Percentiles rank a stretch among this genome's conserved stretches.
Evolutionary conservation across 2,329 filamentous ascomycete species (phyloP).

Genomic region (Stachybotrys echinatus): DNA sequence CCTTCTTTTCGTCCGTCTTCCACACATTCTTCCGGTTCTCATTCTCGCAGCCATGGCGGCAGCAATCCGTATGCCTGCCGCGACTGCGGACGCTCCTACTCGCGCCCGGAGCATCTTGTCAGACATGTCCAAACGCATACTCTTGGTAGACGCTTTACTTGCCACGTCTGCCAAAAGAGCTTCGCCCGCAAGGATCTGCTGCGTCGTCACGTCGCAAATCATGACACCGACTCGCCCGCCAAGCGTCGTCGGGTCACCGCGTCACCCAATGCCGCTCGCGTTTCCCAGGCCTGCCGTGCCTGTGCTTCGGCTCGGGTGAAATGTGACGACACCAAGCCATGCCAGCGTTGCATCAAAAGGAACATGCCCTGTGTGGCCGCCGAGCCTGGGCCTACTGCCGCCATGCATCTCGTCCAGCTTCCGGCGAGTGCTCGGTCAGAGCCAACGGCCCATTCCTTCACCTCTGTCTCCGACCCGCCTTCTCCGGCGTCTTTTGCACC

Average conservation of each 20-base stretch:
- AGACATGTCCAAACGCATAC: conserved; percentile 47
- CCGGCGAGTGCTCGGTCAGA: conserved; percentile 28
- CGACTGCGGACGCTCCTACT: conserved; percentile 46
- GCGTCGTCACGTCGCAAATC: conserved; percentile 46
- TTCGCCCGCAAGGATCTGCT: conserved; percentile 50
- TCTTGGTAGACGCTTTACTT: conserved; percentile 43
- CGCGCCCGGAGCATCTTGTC: conserved; percentile 48
- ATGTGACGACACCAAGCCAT: conserved; percentile 51
- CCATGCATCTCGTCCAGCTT: conserved; percentile 38
- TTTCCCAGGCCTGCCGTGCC: conserved; percentile 46
- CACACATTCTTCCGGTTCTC: no score
- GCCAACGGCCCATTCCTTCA: conserved; percentile 4
- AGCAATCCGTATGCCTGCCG: conserved; percentile 43
- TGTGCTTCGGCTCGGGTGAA: conserved; percentile 49
- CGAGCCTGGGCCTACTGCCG: conserved; percentile 31
- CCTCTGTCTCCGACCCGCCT: conserved; percentile 12
- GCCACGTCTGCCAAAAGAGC: conserved; percentile 46
- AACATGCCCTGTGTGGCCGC: conserved; percentile 37
- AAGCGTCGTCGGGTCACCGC: conserved; percentile 42
- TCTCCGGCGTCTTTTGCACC: conserved; percentile 14
- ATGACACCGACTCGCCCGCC: conserved; percentile 42
- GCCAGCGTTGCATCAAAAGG: conserved; percentile 42
- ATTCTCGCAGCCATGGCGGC: conserved; percentile 15
- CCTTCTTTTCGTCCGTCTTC: no score
- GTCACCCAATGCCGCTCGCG: conserved; percentile 30